Base-by-base conservation (phyloP, 2,329 filamentous ascomycete species). In the Bipolaris sorokiniana region DNA sequence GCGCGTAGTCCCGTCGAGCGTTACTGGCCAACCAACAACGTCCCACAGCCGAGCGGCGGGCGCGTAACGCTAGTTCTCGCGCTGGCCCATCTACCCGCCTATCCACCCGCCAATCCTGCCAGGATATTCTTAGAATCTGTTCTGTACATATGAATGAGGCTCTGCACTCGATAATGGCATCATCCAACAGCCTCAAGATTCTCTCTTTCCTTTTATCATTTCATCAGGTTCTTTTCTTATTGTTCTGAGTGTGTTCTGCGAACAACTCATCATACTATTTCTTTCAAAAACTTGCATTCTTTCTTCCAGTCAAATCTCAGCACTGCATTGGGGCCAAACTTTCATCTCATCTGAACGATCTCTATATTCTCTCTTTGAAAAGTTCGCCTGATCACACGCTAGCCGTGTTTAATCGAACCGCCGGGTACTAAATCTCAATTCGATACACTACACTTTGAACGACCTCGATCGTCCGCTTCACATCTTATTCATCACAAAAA, bases 11-110 rank as follows among this genome's bases (percentile, higher is more conserved):
- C n/a, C 49, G 42, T 54, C 42, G 52, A 54, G 41, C 44, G 37
- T 38, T 49, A 40, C 52, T 23, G 42, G 46, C 65, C 65, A 68
- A 68, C 57, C 58, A 57, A 58, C 47, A 33, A 22, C 33, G 62
- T 66, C 33, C 52, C 60, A 59, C 65, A 64, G 61, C 54, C 55
- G 51, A 56, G 53, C 28, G 22, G 54, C 51, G 33, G 61, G 65
- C 64, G 64, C 64, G 61, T 68, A 65, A 53, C 56, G 54, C 59
- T 53, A 51, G 61, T 51, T 56, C 58, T 65, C 54, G 55, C 59
- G 61, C 59, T 54, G 50, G 33, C 41, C 54, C 37, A 34, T 31
- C 49, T 45, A 56, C 22, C 55, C 51, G 54, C 54, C 48, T 52
- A 59, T 41, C 52, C 50, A 51, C 48, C 15, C 51, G 54, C 49